Conservation (phyloP, 2,329 filamentous ascomycete genomes). For the Mycosphaerella sp. region DNA sequence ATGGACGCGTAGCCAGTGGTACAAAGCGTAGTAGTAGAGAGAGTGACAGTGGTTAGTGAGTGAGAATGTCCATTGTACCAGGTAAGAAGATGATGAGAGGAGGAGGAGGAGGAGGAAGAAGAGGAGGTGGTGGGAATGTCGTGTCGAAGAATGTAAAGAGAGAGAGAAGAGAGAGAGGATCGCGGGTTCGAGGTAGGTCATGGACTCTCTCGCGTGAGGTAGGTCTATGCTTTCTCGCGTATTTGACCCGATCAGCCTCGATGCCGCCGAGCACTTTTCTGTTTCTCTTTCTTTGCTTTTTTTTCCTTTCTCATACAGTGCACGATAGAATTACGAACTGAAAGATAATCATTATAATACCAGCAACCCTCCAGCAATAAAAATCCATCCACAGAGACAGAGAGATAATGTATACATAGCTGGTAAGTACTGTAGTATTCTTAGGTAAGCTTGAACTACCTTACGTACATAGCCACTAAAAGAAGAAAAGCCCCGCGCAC, state of each 20-base stretch:
- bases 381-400: neutral
- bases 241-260: slow-evolving; percentile 1
- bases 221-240: slow-evolving; percentile 7
- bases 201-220: neutral
- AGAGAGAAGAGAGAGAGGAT: neutral
- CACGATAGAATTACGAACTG: no score
- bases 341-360: no score
- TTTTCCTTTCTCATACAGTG: no score
- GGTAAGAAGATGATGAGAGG: slow-evolving; percentile 2
- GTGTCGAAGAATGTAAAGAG: slow-evolving; percentile 10
- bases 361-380: neutral
- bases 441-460: neutral
- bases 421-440: no score
- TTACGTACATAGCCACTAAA: no score
- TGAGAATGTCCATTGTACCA: slow-evolving; percentile 12
- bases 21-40: slow-evolving; percentile 2
- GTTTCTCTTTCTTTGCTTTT: neutral
- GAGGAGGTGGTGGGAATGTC: slow-evolving; percentile 4
- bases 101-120: slow-evolving; percentile 4
- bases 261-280: neutral
- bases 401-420: neutral
- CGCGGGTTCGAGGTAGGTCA: slow-evolving; percentile 2
- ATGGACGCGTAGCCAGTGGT: slow-evolving; percentile 12
- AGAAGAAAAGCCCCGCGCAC: slow-evolving; percentile 1
- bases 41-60: slow-evolving; percentile 10